A percentile compares a stretch with the other conserved stretches of the same genome.
Evolutionary conservation across 345 rosid species (phyloP).

Genomic region (Pistacia atlantica): DNA sequence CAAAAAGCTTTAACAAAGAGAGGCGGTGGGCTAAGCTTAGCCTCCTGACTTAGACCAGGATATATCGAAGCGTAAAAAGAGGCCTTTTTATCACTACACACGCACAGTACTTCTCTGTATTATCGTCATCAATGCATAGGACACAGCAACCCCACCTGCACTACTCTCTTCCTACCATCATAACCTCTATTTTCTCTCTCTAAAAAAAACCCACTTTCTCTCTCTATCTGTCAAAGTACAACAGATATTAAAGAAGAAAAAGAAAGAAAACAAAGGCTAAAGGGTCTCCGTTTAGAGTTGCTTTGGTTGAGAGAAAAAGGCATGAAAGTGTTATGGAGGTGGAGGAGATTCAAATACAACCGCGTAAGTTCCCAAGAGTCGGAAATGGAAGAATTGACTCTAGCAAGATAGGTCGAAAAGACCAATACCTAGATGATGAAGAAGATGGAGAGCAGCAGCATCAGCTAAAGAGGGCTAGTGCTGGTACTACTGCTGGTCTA

Average conservation of each 20-base stretch:
- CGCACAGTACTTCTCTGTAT: constrained; percentile 46
- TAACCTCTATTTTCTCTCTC: constrained; percentile 17
- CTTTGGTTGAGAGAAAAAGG: constrained; percentile 42
- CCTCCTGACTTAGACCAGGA: constrained; percentile 85
- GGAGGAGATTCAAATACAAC: constrained; percentile 70
- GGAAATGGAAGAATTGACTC: constrained; percentile 47
- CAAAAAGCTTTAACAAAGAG: constrained; percentile 60
- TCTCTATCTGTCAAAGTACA: constrained; percentile 11
- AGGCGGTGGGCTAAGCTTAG: constrained; percentile 13
- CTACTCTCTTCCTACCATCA: constrained; percentile 31
- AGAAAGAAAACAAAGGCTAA: constrained; percentile 8
- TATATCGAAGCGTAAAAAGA: constrained; percentile 56
- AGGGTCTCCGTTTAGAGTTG: constrained; percentile 9
- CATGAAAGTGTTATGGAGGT: constrained; percentile 89
- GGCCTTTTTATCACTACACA: constrained; percentile 39
- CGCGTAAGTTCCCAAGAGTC: constrained; percentile 58
- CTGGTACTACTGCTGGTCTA: constrained; percentile 26
- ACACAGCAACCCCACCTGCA: constrained; percentile 50
- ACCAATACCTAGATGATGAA: constrained; percentile 51
- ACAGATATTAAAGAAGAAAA: neutral
- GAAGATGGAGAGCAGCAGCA: constrained; percentile 45
- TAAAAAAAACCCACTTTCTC: neutral
- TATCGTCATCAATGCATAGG: constrained; percentile 64
- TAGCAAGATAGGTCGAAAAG: constrained; percentile 38
- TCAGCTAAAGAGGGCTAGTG: constrained; percentile 36